These are phyloP conservation scores for Saccharomycopsis sp. DNA, from an alignment of 805 yeast genomes.

Conservation along the genomic window DNA sequence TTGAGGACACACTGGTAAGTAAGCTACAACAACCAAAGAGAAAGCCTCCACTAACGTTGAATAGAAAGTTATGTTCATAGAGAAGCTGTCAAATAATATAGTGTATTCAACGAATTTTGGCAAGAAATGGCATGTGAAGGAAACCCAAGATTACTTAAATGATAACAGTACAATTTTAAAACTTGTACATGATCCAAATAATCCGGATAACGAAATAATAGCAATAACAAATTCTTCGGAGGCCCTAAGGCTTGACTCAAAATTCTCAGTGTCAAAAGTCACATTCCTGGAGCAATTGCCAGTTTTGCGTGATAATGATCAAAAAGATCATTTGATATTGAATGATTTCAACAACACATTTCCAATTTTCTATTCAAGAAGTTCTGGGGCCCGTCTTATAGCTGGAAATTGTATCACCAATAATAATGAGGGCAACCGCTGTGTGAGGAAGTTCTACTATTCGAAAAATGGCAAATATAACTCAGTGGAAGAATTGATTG, in stretches of 20 bases:
- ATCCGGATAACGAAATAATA: no score
- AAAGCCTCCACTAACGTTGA: no score
- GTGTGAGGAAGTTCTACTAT: slow-evolving; percentile 4
- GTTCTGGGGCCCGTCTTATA: neutral
- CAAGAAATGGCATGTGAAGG: slow-evolving; percentile 1
- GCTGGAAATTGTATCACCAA: neutral
- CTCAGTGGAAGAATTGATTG: neutral
- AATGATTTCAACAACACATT: slow-evolving; percentile 5
- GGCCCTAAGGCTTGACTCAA: neutral
- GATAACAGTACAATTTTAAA: no score
- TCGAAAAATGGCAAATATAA: neutral
- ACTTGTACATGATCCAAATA: no score
- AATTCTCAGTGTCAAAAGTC: neutral
- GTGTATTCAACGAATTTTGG: neutral
- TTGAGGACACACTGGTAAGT: neutral
- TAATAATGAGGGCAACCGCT: neutral
- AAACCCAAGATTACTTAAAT: no score
- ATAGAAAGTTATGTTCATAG: no score
- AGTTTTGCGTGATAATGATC: no score
- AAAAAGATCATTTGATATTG: slow-evolving; percentile 1
- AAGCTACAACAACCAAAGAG: no score
- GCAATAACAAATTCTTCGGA: no score
- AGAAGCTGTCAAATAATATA: no score
- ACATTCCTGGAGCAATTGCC: no score
- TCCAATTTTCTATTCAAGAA: slow-evolving; percentile 2